Percentiles rank a stretch among this genome's conserved stretches.
These are phyloP conservation scores for Lactarius deliciosus DNA, from an alignment of 768 basidiomycete species.

Conservation along the genomic window DNA sequence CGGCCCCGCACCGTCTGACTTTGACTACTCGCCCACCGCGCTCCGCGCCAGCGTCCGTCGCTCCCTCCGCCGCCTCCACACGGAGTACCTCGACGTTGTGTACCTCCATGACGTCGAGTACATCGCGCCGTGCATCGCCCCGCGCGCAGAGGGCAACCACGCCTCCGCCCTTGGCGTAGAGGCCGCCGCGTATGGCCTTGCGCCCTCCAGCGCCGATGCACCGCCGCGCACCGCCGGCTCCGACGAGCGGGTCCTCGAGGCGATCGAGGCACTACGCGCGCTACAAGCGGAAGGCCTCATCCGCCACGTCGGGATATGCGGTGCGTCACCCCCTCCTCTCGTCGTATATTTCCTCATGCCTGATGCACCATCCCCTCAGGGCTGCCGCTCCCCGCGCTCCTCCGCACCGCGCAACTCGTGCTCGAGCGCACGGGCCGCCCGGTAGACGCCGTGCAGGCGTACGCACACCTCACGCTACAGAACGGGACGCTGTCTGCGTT, in stretches of 20 bases:
- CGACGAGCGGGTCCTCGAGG: constrained; percentile 69
- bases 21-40: constrained; percentile 70
- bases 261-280: constrained; percentile 61
- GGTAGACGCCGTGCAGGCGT: constrained; percentile 76
- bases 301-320: constrained; percentile 75
- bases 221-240: constrained; percentile 49
- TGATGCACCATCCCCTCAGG: constrained; percentile 43
- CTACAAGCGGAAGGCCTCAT: constrained; percentile 73
- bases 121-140: constrained; percentile 53
- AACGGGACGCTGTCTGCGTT: constrained; percentile 61
- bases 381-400: constrained; percentile 78
- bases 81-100: constrained; percentile 75
- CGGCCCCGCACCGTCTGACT: constrained; percentile 47
- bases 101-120: constrained; percentile 88
- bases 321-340: constrained; percentile 39
- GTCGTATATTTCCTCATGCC: no score
- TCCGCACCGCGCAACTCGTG: constrained; percentile 77
- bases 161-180: constrained; percentile 52
- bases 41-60: constrained; percentile 66
- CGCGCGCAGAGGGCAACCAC: constrained; percentile 56
- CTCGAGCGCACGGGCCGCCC: constrained; percentile 47
- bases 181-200: constrained; percentile 63
- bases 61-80: constrained; percentile 68
- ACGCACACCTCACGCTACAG: constrained; percentile 78
- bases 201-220: constrained; percentile 45